A percentile compares a stretch with the other conserved stretches of the same genome.
Evolutionary conservation across 2,329 filamentous ascomycete genomes (phyloP).

Genomic region (Colletotrichum sp.): DNA sequence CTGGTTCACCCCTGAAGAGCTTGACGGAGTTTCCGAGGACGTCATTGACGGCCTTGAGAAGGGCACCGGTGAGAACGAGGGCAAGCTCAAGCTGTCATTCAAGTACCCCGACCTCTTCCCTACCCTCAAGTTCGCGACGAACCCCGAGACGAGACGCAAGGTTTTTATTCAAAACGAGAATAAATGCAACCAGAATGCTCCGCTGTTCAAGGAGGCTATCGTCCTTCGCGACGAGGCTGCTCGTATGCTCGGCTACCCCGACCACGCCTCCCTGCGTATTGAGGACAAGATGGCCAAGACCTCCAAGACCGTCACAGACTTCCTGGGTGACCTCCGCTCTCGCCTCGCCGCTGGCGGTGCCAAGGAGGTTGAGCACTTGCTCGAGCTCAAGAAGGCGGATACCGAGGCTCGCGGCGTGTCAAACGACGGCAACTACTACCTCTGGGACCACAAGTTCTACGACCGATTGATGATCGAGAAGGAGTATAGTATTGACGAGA

Average conservation of each 20-base stretch:
- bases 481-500: conserved; percentile 81
- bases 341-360: conserved; percentile 72
- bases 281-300: conserved; percentile 67
- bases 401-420: conserved; percentile 62
- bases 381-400: conserved; percentile 76
- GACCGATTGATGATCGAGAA: conserved; percentile 81
- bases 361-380: conserved; percentile 73
- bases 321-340: conserved; percentile 70
- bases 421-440: conserved; percentile 75
- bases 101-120: conserved; percentile 86
- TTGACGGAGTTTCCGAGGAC: conserved; percentile 77
- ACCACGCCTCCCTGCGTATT: conserved; percentile 60
- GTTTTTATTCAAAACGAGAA: conserved; percentile 81
- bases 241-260: conserved; percentile 59
- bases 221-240: conserved; percentile 61
- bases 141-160: conserved; percentile 70
- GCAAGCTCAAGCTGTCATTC: conserved; percentile 77
- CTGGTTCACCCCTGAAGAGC: conserved; percentile 77
- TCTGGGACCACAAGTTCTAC: conserved; percentile 85
- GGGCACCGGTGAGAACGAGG: conserved; percentile 74
- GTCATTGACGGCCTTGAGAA: conserved; percentile 71
- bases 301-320: conserved; percentile 58
- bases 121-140: conserved; percentile 76
- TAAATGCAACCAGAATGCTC: conserved; percentile 70
- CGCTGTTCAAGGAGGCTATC: conserved; percentile 59